Percentiles rank a stretch among this genome's conserved stretches.
phyloP scores from a whole-genome alignment of 768 basidiomycete species.

The Rhodotorula kratochvilovae region DNA sequence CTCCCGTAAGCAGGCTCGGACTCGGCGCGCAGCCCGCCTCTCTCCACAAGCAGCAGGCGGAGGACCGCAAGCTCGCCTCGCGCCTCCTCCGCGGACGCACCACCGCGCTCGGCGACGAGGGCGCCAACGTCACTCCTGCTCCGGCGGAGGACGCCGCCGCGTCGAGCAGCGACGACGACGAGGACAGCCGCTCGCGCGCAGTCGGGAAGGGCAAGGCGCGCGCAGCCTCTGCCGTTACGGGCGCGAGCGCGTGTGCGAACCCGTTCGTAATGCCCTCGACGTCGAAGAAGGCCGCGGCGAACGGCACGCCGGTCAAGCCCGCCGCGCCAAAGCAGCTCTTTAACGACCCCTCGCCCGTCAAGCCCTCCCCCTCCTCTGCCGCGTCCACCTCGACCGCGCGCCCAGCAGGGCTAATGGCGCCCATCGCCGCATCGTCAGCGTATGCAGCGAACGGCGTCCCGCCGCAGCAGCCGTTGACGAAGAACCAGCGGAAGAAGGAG shows the following conservation, averaged over 20 bases:
- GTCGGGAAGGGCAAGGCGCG: slow-evolving; percentile 26
- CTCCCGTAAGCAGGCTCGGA: slow-evolving; percentile 12
- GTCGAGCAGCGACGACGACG: slow-evolving; percentile 18
- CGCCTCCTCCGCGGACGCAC: slow-evolving; percentile 7
- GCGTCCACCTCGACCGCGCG: background rate
- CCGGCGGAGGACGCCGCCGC: background rate
- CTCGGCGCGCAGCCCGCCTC: slow-evolving; percentile 25
- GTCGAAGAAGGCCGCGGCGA: background rate
- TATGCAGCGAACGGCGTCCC: background rate
- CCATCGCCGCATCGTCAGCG: background rate
- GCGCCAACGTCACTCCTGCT: background rate
- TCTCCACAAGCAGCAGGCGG: slow-evolving; percentile 19
- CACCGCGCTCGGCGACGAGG: slow-evolving; percentile 4
- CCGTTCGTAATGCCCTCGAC: slow-evolving; percentile 12
- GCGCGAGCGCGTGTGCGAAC: background rate
- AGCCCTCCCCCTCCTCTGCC: slow-evolving; percentile 10
- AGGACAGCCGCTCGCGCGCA: slow-evolving; percentile 24
- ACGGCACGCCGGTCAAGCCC: background rate
- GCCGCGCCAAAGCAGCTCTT: background rate
- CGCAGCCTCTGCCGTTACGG: no score
- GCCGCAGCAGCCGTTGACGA: slow-evolving; percentile 1
- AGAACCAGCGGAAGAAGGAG: slow-evolving; percentile 36
- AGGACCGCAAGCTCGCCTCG: slow-evolving; percentile 23
- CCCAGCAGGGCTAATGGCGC: background rate
- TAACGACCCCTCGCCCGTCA: slow-evolving; percentile 20